These are phyloP conservation scores for Brassica balearica DNA, from an alignment of 441 rosid genomes.

Conservation along the genomic window DNA sequence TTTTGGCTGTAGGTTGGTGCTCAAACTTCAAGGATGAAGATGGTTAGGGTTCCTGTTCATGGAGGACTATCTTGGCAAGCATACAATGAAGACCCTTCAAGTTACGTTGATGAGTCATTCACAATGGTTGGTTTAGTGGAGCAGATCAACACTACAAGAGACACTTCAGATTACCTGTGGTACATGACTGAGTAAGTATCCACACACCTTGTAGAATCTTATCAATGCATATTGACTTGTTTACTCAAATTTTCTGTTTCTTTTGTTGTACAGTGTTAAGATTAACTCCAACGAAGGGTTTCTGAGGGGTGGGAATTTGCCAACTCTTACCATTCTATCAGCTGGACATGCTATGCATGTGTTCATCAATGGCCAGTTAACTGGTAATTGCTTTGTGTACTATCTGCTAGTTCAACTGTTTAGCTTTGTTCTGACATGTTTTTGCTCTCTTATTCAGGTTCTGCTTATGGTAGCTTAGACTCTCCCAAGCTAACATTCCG, in stretches of 20 bases:
- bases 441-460: conserved; percentile 57
- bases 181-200: conserved; percentile 92
- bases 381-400: conserved; percentile 55
- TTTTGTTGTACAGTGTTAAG: conserved; percentile 56
- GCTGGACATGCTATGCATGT: conserved; percentile 99
- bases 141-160: conserved; percentile 94
- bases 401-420: neutral
- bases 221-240: conserved; percentile 11
- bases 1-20: conserved; percentile 74
- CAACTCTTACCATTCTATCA: conserved; percentile 74
- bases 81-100: conserved; percentile 72
- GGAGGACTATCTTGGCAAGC: conserved; percentile 93
- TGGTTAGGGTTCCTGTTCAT: conserved; percentile 77
- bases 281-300: conserved; percentile 70
- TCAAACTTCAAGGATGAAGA: conserved; percentile 84
- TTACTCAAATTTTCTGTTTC: conserved; percentile 32
- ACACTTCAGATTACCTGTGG: conserved; percentile 91
- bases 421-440: conserved; percentile 11
- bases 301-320: conserved; percentile 68
- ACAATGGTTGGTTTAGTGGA: conserved; percentile 81
- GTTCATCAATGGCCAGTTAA: conserved; percentile 79
- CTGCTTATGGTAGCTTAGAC: conserved; percentile 84
- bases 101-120: conserved; percentile 69
- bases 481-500: conserved; percentile 80
- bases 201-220: conserved; percentile 15